These are phyloP conservation scores for Termitomyces sp. DNA, from an alignment of 768 basidiomycete genomes.

Conservation along the genomic window DNA sequence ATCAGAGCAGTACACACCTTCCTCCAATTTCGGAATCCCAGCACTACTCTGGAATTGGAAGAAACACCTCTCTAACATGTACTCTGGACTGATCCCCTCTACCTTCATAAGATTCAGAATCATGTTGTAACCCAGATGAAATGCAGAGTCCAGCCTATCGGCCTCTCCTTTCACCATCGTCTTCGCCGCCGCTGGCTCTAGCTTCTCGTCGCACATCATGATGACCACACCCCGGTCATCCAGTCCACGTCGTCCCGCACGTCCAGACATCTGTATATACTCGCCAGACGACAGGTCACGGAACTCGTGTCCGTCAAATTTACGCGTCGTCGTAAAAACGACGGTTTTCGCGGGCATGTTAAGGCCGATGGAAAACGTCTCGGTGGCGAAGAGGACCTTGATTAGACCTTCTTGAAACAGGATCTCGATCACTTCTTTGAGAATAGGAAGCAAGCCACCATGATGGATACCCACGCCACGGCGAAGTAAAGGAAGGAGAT, in stretches of 20 bases:
- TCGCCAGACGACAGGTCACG: constrained; percentile 91
- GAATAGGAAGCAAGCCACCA: constrained; percentile 92
- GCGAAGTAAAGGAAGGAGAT: constrained; percentile 87
- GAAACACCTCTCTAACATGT: constrained; percentile 96
- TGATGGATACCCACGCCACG: constrained; percentile 99
- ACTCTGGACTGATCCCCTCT: constrained; percentile 97
- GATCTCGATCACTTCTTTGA: constrained; percentile 99
- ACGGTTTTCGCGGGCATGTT: constrained; percentile 99
- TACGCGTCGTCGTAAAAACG: constrained; percentile 92
- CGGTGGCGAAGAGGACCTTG: constrained; percentile 97
- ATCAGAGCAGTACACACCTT: constrained; percentile 49
- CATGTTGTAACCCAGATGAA: constrained; percentile 99
- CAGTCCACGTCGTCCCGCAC: constrained; percentile 93
- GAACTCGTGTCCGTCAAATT: constrained; percentile 96
- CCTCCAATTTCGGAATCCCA: constrained; percentile 81
- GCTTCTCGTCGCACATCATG: constrained; percentile 99
- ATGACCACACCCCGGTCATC: constrained; percentile 99
- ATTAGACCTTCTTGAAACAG: constrained; percentile 97
- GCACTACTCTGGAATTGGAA: constrained; percentile 97
- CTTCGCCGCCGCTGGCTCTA: constrained; percentile 90
- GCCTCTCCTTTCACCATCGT: constrained; percentile 98
- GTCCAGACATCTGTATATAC: constrained; percentile 99
- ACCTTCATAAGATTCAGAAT: constrained; percentile 97
- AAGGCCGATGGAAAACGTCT: constrained; percentile 96
- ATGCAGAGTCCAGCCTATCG: constrained; percentile 94